Evolutionary conservation across 169 alveolate genomes (phyloP).

Genomic region (Eimeria brunetti): DNA sequence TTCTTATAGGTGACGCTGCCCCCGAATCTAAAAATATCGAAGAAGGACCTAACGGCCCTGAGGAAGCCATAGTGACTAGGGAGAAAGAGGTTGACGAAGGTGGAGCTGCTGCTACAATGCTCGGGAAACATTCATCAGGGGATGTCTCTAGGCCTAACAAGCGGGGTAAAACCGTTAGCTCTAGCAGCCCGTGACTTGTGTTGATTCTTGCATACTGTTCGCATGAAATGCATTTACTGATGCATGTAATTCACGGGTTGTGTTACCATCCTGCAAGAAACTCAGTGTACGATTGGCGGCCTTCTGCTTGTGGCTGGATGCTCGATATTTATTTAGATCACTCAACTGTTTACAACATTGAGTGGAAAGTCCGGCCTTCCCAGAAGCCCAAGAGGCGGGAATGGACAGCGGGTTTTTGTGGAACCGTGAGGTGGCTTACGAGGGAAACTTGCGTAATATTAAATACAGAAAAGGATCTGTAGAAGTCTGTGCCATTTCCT

Average conservation of each 20-base stretch:
- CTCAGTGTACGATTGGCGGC: not conserved
- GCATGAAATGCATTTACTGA: not conserved
- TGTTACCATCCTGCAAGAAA: not conserved
- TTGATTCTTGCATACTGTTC: not conserved
- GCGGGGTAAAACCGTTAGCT: constrained; percentile 15
- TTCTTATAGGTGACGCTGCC: not conserved
- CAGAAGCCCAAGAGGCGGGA: not conserved
- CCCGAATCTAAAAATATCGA: not conserved
- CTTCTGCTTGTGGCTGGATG: not conserved
- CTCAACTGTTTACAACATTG: not conserved
- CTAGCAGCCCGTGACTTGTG: not conserved
- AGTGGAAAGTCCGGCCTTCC: not conserved
- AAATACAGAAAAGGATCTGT: not conserved
- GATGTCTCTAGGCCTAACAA: not conserved
- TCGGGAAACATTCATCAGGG: not conserved
- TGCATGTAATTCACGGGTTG: not conserved
- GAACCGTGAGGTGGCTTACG: not conserved
- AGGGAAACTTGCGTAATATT: not conserved
- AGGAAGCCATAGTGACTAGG: not conserved
- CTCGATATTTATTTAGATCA: not conserved
- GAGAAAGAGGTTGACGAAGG: not conserved
- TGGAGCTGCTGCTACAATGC: not conserved
- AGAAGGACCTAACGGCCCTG: not conserved
- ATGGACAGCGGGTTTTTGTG: not conserved
- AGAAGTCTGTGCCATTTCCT: not conserved